phyloP scores from a whole-genome alignment of 140 eudicot species.

The Ambrosia hybrid region DNA sequence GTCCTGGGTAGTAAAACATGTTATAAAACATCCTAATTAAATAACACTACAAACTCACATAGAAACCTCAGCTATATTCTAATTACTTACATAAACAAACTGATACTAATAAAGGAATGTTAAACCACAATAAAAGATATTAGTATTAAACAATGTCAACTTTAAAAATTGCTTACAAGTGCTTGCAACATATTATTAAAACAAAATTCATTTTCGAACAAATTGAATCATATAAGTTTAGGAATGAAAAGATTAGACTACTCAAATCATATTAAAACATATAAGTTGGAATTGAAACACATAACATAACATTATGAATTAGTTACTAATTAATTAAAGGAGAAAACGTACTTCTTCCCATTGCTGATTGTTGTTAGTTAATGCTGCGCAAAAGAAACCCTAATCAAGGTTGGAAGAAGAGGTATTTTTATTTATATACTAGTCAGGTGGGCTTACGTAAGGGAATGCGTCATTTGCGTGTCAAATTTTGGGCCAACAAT shows the following conservation, averaged over 20 bases:
- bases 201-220: no score
- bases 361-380: slow-evolving; percentile 35
- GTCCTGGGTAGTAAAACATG: neutral
- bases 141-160: no score
- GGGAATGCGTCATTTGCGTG: slow-evolving; percentile 44
- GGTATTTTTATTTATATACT: slow-evolving; percentile 26
- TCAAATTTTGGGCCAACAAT: neutral
- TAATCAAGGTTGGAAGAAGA: slow-evolving; percentile 23
- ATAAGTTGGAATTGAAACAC: neutral
- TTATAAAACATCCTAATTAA: no score
- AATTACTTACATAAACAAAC: no score
- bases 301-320: neutral
- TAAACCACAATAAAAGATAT: no score
- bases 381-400: slow-evolving; percentile 34
- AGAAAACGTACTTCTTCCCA: slow-evolving; percentile 65
- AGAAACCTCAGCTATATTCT: no score
- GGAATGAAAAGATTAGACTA: no score
- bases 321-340: neutral
- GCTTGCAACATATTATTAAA: no score
- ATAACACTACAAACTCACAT: no score
- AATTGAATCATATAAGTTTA: no score
- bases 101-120: no score
- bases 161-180: no score
- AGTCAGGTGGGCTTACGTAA: slow-evolving; percentile 34
- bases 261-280: neutral